phyloP scores from a whole-genome alignment of 306 rosid species.

The Quercus alba region DNA sequence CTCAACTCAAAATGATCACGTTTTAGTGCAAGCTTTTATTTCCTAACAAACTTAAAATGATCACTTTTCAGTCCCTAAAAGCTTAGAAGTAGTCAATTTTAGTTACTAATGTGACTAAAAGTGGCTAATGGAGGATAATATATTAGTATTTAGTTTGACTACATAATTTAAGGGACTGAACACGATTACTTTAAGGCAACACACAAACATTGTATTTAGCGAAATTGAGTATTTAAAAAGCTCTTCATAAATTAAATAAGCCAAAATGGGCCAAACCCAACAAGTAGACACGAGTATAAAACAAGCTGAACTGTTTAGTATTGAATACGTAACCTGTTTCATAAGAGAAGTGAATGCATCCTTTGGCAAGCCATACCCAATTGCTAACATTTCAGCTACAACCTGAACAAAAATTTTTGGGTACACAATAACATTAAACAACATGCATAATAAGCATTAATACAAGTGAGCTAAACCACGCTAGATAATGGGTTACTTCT shows the following conservation, averaged over 20 bases:
- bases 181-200: too few species aligned
- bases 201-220: too few species aligned
- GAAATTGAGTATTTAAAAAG: too few species aligned
- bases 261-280: background rate
- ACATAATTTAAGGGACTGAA: too few species aligned
- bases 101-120: too few species aligned
- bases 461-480: background rate
- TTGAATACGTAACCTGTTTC: conserved; percentile 58
- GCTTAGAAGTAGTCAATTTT: too few species aligned
- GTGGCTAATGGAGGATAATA: too few species aligned
- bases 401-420: conserved; percentile 38
- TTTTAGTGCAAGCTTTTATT: too few species aligned
- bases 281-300: background rate
- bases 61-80: too few species aligned
- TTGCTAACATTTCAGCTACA: conserved; percentile 96
- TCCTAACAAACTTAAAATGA: too few species aligned
- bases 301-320: background rate
- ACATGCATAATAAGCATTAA: background rate
- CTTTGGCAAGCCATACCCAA: conserved; percentile 87
- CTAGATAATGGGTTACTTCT: conserved; percentile 41
- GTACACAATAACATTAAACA: conserved; percentile 1
- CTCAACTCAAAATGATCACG: too few species aligned
- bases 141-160: too few species aligned
- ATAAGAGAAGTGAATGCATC: conserved; percentile 90
- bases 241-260: background rate